These are phyloP conservation scores for Mrakia frigida DNA, from an alignment of 768 basidiomycete species.

Conservation along the genomic window DNA sequence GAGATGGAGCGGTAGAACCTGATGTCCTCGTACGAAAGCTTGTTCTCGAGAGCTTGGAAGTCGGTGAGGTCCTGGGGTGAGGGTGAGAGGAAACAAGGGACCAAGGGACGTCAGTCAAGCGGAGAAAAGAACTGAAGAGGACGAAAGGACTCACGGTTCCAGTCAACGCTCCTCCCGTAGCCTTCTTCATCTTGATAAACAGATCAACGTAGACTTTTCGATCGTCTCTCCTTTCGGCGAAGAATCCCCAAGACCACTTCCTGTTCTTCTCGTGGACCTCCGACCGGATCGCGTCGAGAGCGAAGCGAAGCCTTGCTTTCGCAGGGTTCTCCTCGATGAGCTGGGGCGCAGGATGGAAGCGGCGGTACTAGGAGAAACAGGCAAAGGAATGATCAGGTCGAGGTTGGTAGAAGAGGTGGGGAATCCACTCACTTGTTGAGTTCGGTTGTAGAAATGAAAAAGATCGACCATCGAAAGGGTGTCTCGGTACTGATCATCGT, in stretches of 20 bases:
- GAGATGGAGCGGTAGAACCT: constrained; percentile 96
- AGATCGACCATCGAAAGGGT: constrained; percentile 88
- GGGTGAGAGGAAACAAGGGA: too few species aligned
- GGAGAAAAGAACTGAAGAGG: neutral
- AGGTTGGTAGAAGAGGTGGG: neutral
- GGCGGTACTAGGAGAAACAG: constrained; percentile 60
- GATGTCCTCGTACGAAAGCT: constrained; percentile 87
- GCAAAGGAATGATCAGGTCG: too few species aligned
- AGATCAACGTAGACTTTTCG: constrained; percentile 75
- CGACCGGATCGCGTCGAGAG: constrained; percentile 67
- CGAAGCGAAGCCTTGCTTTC: constrained; percentile 68
- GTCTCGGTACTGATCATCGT: constrained; percentile 91
- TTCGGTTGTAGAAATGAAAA: constrained; percentile 87
- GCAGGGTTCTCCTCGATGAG: constrained; percentile 60
- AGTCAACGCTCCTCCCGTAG: constrained; percentile 52
- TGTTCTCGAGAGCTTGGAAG: constrained; percentile 66
- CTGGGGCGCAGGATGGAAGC: constrained; percentile 64
- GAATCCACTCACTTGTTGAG: constrained; percentile 36
- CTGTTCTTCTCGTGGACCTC: constrained; percentile 75
- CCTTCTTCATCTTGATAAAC: constrained; percentile 61
- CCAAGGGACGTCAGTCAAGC: neutral
- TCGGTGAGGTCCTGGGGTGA: constrained; percentile 38
- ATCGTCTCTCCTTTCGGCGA: constrained; percentile 80
- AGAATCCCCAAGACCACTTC: constrained; percentile 89
- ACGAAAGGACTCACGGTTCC: constrained; percentile 50